Conservation (phyloP, 176 grass and related monocot species). For the Avena eriantha region DNA sequence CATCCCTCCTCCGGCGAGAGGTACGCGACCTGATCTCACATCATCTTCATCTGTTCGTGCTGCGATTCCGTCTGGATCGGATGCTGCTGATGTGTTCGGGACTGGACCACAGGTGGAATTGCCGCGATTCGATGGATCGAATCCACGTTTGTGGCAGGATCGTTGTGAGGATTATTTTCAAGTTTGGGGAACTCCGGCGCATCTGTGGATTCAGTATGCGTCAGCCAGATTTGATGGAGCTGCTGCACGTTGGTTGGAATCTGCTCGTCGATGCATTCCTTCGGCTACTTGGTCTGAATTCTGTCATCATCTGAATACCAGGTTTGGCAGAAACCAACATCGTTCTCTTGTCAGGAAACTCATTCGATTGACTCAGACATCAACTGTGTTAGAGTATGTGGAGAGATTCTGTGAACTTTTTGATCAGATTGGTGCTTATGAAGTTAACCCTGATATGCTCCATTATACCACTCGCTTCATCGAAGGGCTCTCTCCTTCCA, state of each 20-base stretch:
- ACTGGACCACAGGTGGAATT: no score
- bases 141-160: no score
- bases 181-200: rapidly evolving
- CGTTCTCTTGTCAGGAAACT: neutral
- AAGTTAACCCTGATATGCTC: neutral
- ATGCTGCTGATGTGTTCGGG: neutral
- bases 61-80: no score
- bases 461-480: neutral
- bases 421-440: neutral
- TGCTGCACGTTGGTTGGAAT: neutral
- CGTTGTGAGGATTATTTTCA: no score
- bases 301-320: no score
- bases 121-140: no score
- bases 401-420: neutral
- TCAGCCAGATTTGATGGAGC: neutral
- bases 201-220: neutral
- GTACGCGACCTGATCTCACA: no score
- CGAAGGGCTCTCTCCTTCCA: neutral
- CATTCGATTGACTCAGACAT: no score
- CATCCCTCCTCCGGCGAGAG: no score
- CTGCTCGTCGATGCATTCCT: neutral
- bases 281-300: no score
- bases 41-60: no score
- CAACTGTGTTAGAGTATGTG: neutral
- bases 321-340: neutral